Evolutionary conservation across 192 early-diverging fungal genomes (phyloP), one percentile per base, ranked within the genome.

Genomic region (Podila minutissima): DNA sequence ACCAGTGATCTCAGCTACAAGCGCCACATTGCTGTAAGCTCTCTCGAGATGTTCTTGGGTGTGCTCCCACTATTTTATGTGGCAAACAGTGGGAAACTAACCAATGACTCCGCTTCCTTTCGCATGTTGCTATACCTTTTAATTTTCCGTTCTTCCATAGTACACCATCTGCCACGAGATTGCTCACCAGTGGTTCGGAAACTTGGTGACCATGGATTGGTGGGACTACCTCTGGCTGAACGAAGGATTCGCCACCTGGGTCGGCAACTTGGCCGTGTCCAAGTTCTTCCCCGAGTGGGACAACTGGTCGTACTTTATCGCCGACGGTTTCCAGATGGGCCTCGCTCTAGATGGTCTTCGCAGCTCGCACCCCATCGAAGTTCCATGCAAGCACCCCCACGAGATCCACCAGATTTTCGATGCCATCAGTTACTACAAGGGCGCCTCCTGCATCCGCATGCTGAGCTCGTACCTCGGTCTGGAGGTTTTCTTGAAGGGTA

Each of bases 211-310:
- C 8, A 96, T 95, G 94, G 92, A 94, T 74, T 97, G 96, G 97
- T 98, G 97, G 97, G 92, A 89, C 70, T 89, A 92, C 74, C 84
- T 97, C 57, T 98, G 97, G 97, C 87, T 99, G 73, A 99, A 99
- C 82, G 97, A 99, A 85, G 96, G 96, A 35, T 99, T 99, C 84
- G 97, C 97, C 33, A 98, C 97, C 8, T 99, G 96, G 91, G 95
- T 96, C 26, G 96, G 96, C 32, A 93, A 90, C 78, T 75, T 97
- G 62, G 96, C 95, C 26, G 92, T 93, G 15, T 95, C 95, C 83
- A 82, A 96, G 65, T 83, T 97, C 64, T 98, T 94, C 88, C 97
- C 97, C 29, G 95, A 96, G 55, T 97, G 96, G 95, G 90, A 96
- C 76, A 87, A 96, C 32, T 99, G 95, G 94, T 97, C 95, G 19